Base-by-base conservation (phyloP, 2,329 filamentous ascomycete species). In the Dryadomyces quercivorus region DNA sequence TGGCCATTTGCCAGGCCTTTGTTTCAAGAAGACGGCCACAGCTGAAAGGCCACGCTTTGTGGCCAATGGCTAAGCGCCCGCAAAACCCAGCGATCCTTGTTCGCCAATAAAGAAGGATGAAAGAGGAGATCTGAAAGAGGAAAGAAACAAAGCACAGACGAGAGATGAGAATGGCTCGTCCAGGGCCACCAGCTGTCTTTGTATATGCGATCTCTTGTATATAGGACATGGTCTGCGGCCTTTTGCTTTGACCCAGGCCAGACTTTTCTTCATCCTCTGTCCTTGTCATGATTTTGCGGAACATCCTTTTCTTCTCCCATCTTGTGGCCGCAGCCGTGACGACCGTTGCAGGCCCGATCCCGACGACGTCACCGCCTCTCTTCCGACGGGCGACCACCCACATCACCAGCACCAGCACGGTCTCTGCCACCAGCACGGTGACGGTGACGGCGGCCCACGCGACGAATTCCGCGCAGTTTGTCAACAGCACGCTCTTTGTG, bases 401-500 rank as follows among this genome's bases (percentile, higher is more conserved):
- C 8, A 31, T 31, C 26, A 31, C 26, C 26, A 31, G 26, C 8
- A 31, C 26, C 26, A 31, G 26, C 26, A 31, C 26, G 4, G 26
- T 31, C 26, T 31, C 26, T 31, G 26, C 26, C 26, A 18, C 10
- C 9, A 44, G 42, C 9, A 71, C 67, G 34, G 56, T 69, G 53
- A 73, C 70, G 7, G 63, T 61, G 2, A 57, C 64, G 0, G 61
- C 66, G 2, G 44, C 64, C 7, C 65, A 67, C 18, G 68, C 69
- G 20, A 70, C 69, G 56, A 60, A 61, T 18, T 66, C 68, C 51
- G 68, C 71, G 9, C 62, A 70, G 45, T 72, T 69, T 61, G 61
- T 61, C 15, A 57, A 65, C 54, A 60, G 63, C 49, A 56, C 61
- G 34, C 57, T 65, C 52, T 80, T 80, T 66, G 70, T 68, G 2